Conservation (phyloP, 2,329 filamentous ascomycete species). For the Sporothrix brunneoviolacea region DNA sequence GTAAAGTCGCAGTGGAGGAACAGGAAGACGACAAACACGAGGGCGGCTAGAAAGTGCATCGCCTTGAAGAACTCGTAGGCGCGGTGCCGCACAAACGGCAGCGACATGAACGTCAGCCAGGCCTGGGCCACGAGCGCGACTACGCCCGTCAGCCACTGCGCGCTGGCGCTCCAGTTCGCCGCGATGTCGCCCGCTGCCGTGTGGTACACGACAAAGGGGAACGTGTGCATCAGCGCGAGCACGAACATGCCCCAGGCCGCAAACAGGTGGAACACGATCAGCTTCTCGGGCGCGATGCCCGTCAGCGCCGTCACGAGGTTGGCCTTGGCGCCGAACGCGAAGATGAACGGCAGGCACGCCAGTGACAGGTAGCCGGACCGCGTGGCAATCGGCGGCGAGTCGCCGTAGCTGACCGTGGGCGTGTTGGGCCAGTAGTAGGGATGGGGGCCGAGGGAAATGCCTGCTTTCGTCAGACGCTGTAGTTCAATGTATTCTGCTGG, state of each 20-base stretch:
- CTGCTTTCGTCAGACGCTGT: no score
- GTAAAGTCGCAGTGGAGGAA: constrained; percentile 54
- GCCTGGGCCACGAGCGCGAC: constrained; percentile 46
- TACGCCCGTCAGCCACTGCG: constrained; percentile 50
- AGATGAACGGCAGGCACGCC: constrained; percentile 32
- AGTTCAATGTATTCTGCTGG: no score
- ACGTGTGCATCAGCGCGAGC: constrained; percentile 51
- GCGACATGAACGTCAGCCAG: constrained; percentile 49
- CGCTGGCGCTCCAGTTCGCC: constrained; percentile 34
- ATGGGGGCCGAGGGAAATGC: constrained; percentile 42
- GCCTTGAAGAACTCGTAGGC: constrained; percentile 58
- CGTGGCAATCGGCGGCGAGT: constrained; percentile 47
- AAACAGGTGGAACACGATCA: constrained; percentile 51
- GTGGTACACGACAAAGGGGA: constrained; percentile 51
- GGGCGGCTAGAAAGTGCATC: constrained; percentile 44
- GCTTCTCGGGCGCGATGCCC: constrained; percentile 49
- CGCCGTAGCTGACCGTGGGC: constrained; percentile 33
- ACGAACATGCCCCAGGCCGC: constrained; percentile 49
- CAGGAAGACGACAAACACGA: constrained; percentile 52
- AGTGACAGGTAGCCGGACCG: constrained; percentile 46
- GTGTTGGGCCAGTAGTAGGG: constrained; percentile 52
- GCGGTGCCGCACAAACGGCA: constrained; percentile 41
- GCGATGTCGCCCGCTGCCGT: constrained; percentile 42
- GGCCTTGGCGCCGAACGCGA: constrained; percentile 41
- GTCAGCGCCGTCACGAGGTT: constrained; percentile 49